These are phyloP conservation scores for Penicillium canariense DNA, from an alignment of 495 filamentous ascomycete species.

Conservation along the genomic window DNA sequence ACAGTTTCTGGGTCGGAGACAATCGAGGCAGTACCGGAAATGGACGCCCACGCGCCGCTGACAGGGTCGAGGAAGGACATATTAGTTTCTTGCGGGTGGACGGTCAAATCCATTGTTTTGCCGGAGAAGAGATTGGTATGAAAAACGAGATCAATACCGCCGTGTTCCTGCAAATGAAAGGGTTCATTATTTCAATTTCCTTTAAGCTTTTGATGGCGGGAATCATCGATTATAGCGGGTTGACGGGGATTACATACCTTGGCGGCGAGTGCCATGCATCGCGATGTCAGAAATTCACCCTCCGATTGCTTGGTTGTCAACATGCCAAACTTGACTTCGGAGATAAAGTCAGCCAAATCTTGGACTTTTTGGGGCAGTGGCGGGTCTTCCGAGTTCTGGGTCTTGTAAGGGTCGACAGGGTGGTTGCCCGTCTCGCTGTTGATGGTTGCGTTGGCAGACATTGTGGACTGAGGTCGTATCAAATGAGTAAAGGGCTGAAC, in stretches of 20 bases:
- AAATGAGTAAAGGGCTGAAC: background rate
- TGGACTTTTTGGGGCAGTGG: conserved; percentile 75
- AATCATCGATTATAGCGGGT: too few species aligned
- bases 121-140: conserved; percentile 91
- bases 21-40: conserved; percentile 69
- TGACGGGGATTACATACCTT: conserved; percentile 50
- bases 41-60: conserved; percentile 75
- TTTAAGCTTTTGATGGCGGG: too few species aligned
- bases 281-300: conserved; percentile 65
- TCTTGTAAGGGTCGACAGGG: conserved; percentile 77
- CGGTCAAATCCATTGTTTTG: conserved; percentile 80
- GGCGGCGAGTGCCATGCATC: conserved; percentile 90
- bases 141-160: conserved; percentile 85
- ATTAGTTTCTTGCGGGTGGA: conserved; percentile 72
- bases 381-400: conserved; percentile 62
- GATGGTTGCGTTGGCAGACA: conserved; percentile 41
- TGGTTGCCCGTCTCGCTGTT: conserved; percentile 60
- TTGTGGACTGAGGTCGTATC: conserved; percentile 14
- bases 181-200: too few species aligned
- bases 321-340: conserved; percentile 75
- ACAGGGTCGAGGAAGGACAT: conserved; percentile 74
- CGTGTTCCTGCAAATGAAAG: conserved; percentile 56
- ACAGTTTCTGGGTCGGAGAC: conserved; percentile 65
- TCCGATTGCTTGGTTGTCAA: conserved; percentile 69
- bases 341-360: conserved; percentile 66